Percentiles rank a stretch among this genome's conserved stretches.
Conservation (phyloP, 75 land plant genomes). For the Pinus albicaulis region DNA sequence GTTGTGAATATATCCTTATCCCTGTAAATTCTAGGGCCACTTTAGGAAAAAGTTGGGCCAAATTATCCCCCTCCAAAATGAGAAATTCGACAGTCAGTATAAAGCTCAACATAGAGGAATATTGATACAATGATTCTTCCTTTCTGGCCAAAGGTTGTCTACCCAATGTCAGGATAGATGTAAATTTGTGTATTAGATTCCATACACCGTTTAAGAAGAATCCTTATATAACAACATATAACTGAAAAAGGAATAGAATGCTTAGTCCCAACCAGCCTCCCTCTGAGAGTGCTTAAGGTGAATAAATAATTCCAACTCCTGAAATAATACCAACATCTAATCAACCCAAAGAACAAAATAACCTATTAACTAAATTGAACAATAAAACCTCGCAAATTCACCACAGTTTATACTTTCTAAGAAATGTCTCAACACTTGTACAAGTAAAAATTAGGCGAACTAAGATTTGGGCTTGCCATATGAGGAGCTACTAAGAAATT, state of each 20-base stretch:
- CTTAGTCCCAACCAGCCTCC: conserved; percentile 63
- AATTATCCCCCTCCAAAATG: conserved; percentile 61
- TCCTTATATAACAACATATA: conserved; percentile 55
- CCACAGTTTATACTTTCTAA: no score
- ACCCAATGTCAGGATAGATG: conserved; percentile 74
- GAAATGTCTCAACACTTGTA: no score
- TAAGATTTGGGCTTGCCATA: no score
- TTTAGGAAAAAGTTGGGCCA: conserved; percentile 45
- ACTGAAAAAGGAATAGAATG: conserved; percentile 34
- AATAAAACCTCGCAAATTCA: no score
- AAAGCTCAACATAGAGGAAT: conserved; percentile 51
- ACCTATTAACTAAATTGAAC: not conserved
- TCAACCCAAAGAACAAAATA: conserved; percentile 1
- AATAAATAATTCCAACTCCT: conserved; percentile 67
- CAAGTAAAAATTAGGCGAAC: no score
- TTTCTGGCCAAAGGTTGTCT: conserved; percentile 49
- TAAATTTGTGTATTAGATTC: conserved; percentile 30
- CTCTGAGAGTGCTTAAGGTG: conserved; percentile 69
- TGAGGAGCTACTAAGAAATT: no score
- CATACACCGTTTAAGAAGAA: conserved; percentile 52
- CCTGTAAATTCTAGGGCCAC: conserved; percentile 10
- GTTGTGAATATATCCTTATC: conserved; percentile 15
- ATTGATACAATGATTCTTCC: conserved; percentile 49
- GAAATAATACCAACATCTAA: not conserved
- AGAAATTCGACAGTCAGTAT: conserved; percentile 54